Conservation (phyloP, 1,284 basidiomycete species). For the Sporisorium sorghi region DNA sequence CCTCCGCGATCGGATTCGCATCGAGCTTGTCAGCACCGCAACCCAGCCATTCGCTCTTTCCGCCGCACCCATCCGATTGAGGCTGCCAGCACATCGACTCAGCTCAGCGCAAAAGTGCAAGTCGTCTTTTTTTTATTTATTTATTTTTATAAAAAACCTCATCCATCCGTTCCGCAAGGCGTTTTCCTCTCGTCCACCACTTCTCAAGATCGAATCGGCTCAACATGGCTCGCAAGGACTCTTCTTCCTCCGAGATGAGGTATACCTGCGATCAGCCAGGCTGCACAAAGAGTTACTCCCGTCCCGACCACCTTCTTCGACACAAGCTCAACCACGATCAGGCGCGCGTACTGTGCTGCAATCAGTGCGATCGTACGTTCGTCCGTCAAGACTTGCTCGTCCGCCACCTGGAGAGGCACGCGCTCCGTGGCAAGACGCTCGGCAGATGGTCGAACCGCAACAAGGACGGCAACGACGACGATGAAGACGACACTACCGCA, state of each 20-base stretch:
- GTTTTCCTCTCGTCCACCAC: neutral
- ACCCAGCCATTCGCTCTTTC: neutral
- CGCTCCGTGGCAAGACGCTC: conserved; percentile 51
- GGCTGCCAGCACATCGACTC: neutral
- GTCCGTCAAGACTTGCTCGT: conserved; percentile 58
- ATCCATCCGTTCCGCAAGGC: neutral
- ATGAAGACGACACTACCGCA: conserved; percentile 19
- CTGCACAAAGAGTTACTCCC: conserved; percentile 56
- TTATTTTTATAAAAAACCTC: too few species aligned
- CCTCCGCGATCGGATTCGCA: neutral
- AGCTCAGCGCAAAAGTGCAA: neutral
- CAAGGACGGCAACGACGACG: conserved; percentile 42
- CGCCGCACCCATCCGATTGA: neutral
- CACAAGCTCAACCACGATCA: conserved; percentile 62
- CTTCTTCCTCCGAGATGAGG: conserved; percentile 45
- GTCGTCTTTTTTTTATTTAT: neutral
- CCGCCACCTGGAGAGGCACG: conserved; percentile 57
- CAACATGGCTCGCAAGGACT: conserved; percentile 41
- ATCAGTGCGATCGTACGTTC: conserved; percentile 61
- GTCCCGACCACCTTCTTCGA: conserved; percentile 56
- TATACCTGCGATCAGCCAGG: conserved; percentile 55
- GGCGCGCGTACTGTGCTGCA: conserved; percentile 48
- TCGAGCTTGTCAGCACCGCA: neutral
- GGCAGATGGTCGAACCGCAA: conserved; percentile 55
- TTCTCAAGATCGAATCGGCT: neutral